Percentiles rank a stretch among this genome's conserved stretches.
phyloP scores from a whole-genome alignment of 768 basidiomycete species.

The Leccinum sublutescens region DNA sequence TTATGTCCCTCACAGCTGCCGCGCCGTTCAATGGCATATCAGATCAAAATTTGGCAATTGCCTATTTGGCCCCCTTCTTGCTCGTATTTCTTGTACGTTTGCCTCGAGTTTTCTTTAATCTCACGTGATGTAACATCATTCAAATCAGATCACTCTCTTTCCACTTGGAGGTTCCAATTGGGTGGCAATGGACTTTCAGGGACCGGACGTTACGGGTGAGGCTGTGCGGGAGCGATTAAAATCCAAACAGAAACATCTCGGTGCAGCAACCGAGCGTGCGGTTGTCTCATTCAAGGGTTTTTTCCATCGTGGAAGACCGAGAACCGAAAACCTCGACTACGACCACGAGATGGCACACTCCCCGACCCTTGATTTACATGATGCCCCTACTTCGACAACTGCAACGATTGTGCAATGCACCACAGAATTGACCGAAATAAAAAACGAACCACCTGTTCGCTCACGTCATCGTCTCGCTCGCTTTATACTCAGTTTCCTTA shows the following conservation, averaged over 20 bases:
- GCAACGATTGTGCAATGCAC: conserved; percentile 8
- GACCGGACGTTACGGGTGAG: conserved; percentile 59
- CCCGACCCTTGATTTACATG: not conserved
- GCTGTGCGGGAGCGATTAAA: conserved; percentile 49
- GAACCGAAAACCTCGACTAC: not conserved
- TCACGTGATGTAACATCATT: not conserved
- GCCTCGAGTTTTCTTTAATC: not conserved
- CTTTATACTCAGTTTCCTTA: conserved; percentile 25
- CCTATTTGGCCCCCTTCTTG: conserved; percentile 62
- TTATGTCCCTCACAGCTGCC: conserved; percentile 58
- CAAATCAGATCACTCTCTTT: conserved; percentile 57
- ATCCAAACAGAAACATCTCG: conserved; percentile 32
- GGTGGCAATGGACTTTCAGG: conserved; percentile 61
- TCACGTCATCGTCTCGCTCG: conserved; percentile 9
- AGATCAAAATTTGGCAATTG: conserved; percentile 63
- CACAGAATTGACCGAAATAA: not conserved
- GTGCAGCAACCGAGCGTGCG: conserved; percentile 11
- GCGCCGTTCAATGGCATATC: conserved; percentile 58
- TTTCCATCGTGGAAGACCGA: not conserved
- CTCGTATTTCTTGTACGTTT: conserved; percentile 55
- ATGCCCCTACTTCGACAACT: conserved; percentile 1
- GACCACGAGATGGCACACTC: conserved; percentile 14
- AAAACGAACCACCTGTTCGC: not conserved
- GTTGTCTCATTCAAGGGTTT: conserved; percentile 1
- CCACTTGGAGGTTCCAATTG: conserved; percentile 56